Percentiles rank a stretch among this genome's conserved stretches.
Conservation (phyloP, 441 rosid genomes). For the Jatropha multifida region DNA sequence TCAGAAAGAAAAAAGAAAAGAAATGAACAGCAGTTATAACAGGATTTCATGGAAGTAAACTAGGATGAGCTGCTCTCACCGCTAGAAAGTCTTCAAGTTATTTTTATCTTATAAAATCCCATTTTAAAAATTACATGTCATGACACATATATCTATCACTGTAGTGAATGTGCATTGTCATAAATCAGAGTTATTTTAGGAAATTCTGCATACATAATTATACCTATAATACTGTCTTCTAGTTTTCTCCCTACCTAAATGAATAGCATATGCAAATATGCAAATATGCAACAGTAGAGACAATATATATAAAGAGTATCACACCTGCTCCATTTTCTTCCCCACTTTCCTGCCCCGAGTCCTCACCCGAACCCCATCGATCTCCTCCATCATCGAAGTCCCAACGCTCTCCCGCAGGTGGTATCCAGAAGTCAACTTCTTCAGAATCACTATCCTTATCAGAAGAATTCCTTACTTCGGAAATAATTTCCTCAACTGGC, state of each 20-base stretch:
- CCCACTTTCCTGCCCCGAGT: slow-evolving; percentile 40
- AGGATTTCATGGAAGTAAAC: not conserved
- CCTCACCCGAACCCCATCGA: slow-evolving; percentile 81
- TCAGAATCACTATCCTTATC: slow-evolving; percentile 56
- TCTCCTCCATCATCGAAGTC: slow-evolving; percentile 83
- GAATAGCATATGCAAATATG: slow-evolving; percentile 2
- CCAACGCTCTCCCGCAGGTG: slow-evolving; percentile 84
- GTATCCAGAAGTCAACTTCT: slow-evolving; percentile 87
- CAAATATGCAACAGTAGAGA: not conserved
- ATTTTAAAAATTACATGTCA: not conserved
- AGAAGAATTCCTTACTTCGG: slow-evolving; percentile 51
- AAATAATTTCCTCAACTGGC: slow-evolving; percentile 42
- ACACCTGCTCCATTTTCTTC: slow-evolving; percentile 60
- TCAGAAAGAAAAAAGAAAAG: not conserved
- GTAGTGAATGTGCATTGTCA: not conserved
- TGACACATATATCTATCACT: not conserved
- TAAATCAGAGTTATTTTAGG: not conserved
- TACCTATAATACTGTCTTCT: not conserved
- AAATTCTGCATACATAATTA: slow-evolving; percentile 8
- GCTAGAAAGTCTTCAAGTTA: not conserved
- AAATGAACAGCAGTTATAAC: not conserved
- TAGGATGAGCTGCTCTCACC: not conserved
- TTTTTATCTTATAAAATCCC: not conserved
- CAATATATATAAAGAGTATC: slow-evolving; percentile 20
- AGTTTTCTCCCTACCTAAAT: slow-evolving; percentile 10